Conservation (phyloP, 352 stramenopile genomes). For the Elongisporangium prolatum region DNA sequence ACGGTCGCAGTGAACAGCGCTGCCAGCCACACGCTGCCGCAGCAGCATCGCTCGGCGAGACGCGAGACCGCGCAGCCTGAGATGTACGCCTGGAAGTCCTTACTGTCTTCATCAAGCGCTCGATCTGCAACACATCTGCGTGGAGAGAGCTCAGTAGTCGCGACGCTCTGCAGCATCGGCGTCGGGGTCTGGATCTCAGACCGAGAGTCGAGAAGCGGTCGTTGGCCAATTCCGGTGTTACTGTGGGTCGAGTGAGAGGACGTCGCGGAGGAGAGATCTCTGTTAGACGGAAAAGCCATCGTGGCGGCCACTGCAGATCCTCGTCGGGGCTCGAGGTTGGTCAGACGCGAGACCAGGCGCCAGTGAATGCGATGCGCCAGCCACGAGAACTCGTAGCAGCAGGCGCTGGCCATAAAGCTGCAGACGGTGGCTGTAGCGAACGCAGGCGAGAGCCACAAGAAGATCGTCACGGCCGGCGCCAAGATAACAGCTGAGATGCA, state of each 20-base stretch:
- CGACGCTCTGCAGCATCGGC: too few species aligned
- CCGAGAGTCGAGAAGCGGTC: too few species aligned
- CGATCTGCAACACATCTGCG: too few species aligned
- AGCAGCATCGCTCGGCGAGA: constrained; percentile 16
- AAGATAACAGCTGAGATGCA: constrained; percentile 54
- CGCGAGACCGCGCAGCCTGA: constrained; percentile 25
- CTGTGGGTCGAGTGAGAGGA: constrained; percentile 23
- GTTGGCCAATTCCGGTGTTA: too few species aligned
- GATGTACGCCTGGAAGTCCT: constrained; percentile 13
- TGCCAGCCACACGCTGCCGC: constrained; percentile 40
- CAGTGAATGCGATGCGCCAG: constrained; percentile 61
- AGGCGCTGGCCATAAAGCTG: constrained; percentile 55
- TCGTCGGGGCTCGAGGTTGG: constrained; percentile 25
- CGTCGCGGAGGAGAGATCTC: too few species aligned
- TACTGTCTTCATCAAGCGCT: constrained; percentile 23
- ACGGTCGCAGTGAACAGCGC: constrained; percentile 26
- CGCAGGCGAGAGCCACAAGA: constrained; percentile 65
- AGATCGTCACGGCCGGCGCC: constrained; percentile 59
- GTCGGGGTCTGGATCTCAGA: too few species aligned
- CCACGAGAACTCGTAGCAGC: constrained; percentile 75
- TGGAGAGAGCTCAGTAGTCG: too few species aligned
- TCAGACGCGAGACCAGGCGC: constrained; percentile 32
- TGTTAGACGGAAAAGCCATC: too few species aligned
- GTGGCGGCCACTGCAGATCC: too few species aligned
- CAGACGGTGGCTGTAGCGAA: constrained; percentile 65